Percentiles rank a stretch among this genome's conserved stretches.
These are phyloP conservation scores for Neoboletus magnificus DNA, from an alignment of 768 basidiomycete species.

Conservation along the genomic window DNA sequence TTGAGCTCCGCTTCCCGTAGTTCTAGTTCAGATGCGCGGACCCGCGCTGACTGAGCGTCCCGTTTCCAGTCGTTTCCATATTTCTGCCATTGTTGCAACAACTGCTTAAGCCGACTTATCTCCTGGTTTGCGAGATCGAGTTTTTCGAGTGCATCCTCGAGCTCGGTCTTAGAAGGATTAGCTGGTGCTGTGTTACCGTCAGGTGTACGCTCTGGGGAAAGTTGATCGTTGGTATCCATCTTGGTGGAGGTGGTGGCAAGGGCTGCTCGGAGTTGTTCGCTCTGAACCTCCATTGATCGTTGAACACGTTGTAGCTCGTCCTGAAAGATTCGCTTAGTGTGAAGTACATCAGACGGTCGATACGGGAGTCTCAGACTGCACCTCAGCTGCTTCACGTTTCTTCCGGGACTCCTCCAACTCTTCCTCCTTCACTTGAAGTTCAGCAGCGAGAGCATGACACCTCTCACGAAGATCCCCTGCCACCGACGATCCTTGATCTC, in stretches of 20 bases:
- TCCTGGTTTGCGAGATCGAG: constrained; percentile 17
- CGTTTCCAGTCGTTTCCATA: constrained; percentile 26
- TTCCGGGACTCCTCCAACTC: constrained; percentile 16
- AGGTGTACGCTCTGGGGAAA: constrained; percentile 1
- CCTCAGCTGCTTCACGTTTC: constrained; percentile 17
- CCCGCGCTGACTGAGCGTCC: constrained; percentile 14
- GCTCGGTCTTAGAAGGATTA: not conserved
- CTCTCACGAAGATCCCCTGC: constrained; percentile 9
- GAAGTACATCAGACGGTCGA: constrained; percentile 3
- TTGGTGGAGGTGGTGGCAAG: constrained; percentile 11
- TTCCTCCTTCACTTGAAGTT: constrained; percentile 20
- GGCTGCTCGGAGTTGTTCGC: constrained; percentile 16
- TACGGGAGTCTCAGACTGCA: constrained; percentile 8
- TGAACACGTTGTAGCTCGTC: constrained; percentile 18
- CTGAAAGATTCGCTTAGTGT: constrained; percentile 12
- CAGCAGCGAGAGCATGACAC: constrained; percentile 14
- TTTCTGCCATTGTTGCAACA: constrained; percentile 23
- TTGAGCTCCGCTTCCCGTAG: constrained; percentile 8
- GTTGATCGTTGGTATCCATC: not conserved
- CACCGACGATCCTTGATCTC: constrained; percentile 5
- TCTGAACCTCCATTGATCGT: constrained; percentile 14
- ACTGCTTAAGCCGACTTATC: constrained; percentile 16
- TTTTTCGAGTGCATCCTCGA: constrained; percentile 7
- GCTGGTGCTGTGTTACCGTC: constrained; percentile 4
- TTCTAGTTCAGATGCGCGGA: constrained; percentile 11